phyloP scores from a whole-genome alignment of 306 rosid species.

The Parietaria judaica region DNA sequence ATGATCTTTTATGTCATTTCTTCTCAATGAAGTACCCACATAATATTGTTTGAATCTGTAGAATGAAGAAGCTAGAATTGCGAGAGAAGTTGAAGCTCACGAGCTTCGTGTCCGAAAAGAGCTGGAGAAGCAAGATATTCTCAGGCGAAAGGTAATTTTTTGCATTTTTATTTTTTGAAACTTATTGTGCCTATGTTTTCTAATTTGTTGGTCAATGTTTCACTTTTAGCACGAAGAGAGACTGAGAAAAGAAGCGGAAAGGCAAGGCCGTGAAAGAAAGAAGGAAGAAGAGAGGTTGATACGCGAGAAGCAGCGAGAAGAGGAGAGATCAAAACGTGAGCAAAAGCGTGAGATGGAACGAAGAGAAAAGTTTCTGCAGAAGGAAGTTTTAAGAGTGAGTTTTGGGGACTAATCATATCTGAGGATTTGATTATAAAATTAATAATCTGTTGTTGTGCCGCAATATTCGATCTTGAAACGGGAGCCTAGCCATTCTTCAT shows the following conservation, averaged over 20 bases:
- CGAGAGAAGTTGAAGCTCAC: conserved; percentile 74
- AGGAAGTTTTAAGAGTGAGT: conserved; percentile 70
- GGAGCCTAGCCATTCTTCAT: no score
- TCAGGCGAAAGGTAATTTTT: conserved; percentile 67
- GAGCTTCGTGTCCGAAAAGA: conserved; percentile 81
- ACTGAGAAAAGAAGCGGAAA: conserved; percentile 80
- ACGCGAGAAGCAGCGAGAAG: conserved; percentile 89
- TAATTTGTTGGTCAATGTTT: background rate
- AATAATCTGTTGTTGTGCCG: background rate
- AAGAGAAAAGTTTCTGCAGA: conserved; percentile 80
- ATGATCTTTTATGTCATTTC: background rate
- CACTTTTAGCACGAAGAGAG: conserved; percentile 67
- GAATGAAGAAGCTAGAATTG: conserved; percentile 65
- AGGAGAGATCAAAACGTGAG: conserved; percentile 80
- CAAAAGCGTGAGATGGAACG: conserved; percentile 83
- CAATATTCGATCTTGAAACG: no score
- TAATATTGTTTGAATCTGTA: conserved; percentile 27
- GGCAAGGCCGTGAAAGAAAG: conserved; percentile 82
- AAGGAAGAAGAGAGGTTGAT: conserved; percentile 93
- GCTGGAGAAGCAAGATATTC: conserved; percentile 87
- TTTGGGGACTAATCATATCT: conserved; percentile 8
- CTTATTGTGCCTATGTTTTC: background rate
- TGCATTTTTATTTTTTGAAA: conserved; percentile 4
- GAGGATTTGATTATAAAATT: conserved; percentile 7
- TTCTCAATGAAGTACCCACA: conserved; percentile 20